Base-by-base conservation (phyloP, 768 basidiomycete species). In the Kwoniella mangroviensis region DNA sequence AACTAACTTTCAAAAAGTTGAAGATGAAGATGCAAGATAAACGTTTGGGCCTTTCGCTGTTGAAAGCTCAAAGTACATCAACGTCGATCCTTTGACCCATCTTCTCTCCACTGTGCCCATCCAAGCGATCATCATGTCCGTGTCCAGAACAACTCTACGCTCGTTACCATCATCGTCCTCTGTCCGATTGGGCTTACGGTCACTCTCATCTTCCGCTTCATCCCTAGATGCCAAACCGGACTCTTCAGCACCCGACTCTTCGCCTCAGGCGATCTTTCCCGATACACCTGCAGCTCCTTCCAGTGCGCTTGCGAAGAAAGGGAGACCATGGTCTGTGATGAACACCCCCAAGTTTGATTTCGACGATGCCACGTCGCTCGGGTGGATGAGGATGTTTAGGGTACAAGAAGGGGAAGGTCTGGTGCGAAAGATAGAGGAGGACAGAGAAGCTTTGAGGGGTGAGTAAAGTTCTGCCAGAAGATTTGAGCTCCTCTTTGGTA, bases 381-480 rank as follows among this genome's bases (percentile, higher is more conserved):
- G 90, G 19, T 93, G 95, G 84, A 78, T 90, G 51, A 87, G 90
- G 75, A 83, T 94, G 59, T 87, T 88, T 67, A 88, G 92, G 77
- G 89, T 94, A 73, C 87, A 92, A 41, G 87, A 91, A 78, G 85
- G 88, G 55, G 83, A 94, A 53, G 87, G 92, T 74, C 92, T 93
- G 80, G 84, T 95, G 79, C 88, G 93, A 63, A 86, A 94, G 71
- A 92, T 95, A 68, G 93, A 94, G 81, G 89, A 91, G 73, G 93
- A 96, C 84, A 89, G 93, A 87, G 91, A 91, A 22, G 89, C 91
- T 80, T 88, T 96, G 61, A 89, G 92, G 75, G 90, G 94, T 94
- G 68, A 79, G 86, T 81, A n/a, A n/a, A n/a, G n/a, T n/a, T n/a
- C n/a, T n/a, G n/a, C n/a, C n/a, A n/a, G n/a, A n/a, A n/a, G n/a